Conservation (phyloP, 805 yeast genomes). For the Candida taoyuanica region DNA sequence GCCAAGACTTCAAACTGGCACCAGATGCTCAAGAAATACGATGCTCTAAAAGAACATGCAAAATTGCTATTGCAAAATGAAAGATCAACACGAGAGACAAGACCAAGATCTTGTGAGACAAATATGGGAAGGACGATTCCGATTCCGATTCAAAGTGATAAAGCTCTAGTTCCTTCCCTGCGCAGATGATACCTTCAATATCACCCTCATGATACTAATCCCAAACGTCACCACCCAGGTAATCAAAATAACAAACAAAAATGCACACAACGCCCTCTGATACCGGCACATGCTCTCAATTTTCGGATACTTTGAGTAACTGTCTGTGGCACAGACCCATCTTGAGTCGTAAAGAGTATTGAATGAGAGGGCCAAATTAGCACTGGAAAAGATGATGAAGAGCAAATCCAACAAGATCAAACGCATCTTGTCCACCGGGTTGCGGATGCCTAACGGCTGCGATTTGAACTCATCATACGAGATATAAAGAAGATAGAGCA, state of each 20-base stretch:
- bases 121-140: too few species aligned
- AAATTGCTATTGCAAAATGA: too few species aligned
- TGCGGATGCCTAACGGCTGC: slow-evolving; percentile 84
- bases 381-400: slow-evolving; percentile 84
- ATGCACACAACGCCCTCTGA: slow-evolving; percentile 74
- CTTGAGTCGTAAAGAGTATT: slow-evolving; percentile 72
- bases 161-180: too few species aligned
- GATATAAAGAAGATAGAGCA: slow-evolving; percentile 73
- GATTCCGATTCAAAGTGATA: too few species aligned
- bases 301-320: slow-evolving; percentile 28
- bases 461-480: slow-evolving; percentile 90
- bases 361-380: slow-evolving; percentile 81
- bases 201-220: slow-evolving; percentile 77
- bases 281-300: slow-evolving; percentile 61
- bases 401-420: slow-evolving; percentile 77
- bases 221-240: slow-evolving; percentile 86
- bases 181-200: slow-evolving; percentile 48
- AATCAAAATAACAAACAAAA: slow-evolving; percentile 67
- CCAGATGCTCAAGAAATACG: too few species aligned
- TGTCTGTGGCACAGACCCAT: slow-evolving; percentile 63
- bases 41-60: too few species aligned
- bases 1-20: too few species aligned
- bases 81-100: too few species aligned
- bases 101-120: too few species aligned
- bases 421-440: slow-evolving; percentile 78